Conservation (phyloP, 2,329 filamentous ascomycete genomes). For the Epichloe gansuensis region DNA sequence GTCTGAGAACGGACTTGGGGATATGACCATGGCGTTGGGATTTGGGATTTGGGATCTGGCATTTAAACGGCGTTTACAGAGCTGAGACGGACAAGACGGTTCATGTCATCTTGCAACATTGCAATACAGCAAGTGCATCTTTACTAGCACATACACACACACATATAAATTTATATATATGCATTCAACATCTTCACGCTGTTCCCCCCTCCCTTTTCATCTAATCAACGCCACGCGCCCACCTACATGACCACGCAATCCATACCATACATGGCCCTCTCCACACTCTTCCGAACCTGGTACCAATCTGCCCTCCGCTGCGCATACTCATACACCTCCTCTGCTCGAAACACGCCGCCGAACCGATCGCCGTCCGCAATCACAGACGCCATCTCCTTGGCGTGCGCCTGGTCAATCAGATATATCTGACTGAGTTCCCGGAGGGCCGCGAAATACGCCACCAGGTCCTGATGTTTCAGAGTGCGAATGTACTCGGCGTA, state of each 20-base stretch:
- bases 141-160: neutral
- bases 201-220: too few species aligned
- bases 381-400: conserved; percentile 88
- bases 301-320: conserved; percentile 94
- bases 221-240: neutral
- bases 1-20: too few species aligned
- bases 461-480: conserved; percentile 69
- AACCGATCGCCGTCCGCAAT: conserved; percentile 89
- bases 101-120: too few species aligned
- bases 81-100: too few species aligned
- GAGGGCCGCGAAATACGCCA: conserved; percentile 83
- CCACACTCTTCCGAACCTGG: conserved; percentile 73
- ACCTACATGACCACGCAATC: conserved; percentile 72
- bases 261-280: conserved; percentile 94
- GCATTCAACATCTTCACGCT: neutral
- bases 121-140: too few species aligned
- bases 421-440: conserved; percentile 93
- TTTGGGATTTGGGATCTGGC: too few species aligned
- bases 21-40: too few species aligned
- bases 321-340: conserved; percentile 97
- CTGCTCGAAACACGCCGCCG: conserved; percentile 80
- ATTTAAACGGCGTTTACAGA: too few species aligned
- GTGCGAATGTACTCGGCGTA: conserved; percentile 78
- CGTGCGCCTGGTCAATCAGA: conserved; percentile 70
- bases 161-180: neutral